Evolutionary conservation across 176 grass and related monocot genomes (phyloP).

Genomic region (Oryza meridionalis): DNA sequence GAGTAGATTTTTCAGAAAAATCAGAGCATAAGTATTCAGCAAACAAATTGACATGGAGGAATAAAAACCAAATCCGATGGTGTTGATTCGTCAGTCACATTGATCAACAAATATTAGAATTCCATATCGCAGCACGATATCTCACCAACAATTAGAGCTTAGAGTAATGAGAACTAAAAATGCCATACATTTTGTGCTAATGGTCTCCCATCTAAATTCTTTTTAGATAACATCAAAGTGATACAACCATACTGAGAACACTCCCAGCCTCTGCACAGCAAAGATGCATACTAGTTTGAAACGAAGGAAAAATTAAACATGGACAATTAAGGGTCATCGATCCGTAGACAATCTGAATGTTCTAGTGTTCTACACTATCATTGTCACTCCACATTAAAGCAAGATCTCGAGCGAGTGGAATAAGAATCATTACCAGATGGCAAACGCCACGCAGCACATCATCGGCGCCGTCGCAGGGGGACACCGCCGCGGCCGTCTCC

Average conservation of each 20-base stretch:
- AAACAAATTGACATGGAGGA: not conserved
- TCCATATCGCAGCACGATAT: not conserved
- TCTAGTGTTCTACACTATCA: constrained; percentile 29
- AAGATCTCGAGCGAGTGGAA: constrained; percentile 17
- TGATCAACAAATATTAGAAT: constrained; percentile 10
- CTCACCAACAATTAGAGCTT: not conserved
- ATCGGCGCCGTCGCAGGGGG: constrained; percentile 42
- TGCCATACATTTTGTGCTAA: not conserved
- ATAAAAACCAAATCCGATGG: not conserved
- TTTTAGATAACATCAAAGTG: too few relatives aligned
- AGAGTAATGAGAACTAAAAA: not conserved
- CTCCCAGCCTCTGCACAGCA: too few relatives aligned
- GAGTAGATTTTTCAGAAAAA: constrained; percentile 25
- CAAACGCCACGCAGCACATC: constrained; percentile 53
- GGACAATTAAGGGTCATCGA: too few relatives aligned
- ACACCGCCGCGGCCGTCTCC: constrained; percentile 56
- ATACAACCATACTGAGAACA: too few relatives aligned
- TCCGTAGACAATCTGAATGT: not conserved
- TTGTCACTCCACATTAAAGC: not conserved
- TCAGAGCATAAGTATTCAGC: not conserved
- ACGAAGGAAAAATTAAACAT: too few relatives aligned
- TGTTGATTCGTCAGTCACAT: constrained; percentile 4
- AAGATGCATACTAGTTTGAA: too few relatives aligned
- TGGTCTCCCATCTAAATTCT: not conserved
- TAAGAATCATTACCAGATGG: constrained; percentile 71